phyloP scores from a whole-genome alignment of 192 early-diverging fungal genomes.

The Coemansia sp. region DNA sequence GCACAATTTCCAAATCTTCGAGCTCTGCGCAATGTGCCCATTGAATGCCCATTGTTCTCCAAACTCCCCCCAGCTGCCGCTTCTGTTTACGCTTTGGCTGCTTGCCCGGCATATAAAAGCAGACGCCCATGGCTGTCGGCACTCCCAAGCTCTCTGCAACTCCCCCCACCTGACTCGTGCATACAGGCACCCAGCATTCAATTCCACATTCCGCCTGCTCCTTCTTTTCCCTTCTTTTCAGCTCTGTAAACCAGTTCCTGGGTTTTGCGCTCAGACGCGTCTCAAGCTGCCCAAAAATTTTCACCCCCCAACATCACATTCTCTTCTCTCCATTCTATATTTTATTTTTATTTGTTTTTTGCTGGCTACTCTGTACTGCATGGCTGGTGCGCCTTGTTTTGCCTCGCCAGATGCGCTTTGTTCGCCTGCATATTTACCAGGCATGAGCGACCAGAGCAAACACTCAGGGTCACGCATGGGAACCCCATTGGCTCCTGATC shows the following conservation, averaged over 20 bases:
- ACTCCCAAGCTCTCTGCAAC: no score
- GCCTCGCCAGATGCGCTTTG: slow-evolving; percentile 18
- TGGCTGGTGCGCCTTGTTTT: slow-evolving; percentile 12
- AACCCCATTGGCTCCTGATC: slow-evolving; percentile 15
- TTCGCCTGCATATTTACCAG: slow-evolving; percentile 1
- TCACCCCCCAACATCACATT: not conserved
- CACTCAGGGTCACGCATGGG: slow-evolving; percentile 2
- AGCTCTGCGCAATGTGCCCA: not conserved
- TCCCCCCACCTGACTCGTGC: no score
- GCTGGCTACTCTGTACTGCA: not conserved
- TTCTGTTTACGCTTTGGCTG: not conserved
- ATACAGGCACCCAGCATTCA: no score
- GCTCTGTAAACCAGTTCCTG: no score
- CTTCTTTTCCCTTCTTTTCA: no score
- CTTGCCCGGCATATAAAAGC: slow-evolving; percentile 1
- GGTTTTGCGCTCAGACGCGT: not conserved
- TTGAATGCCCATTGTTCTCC: not conserved
- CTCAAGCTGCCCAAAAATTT: not conserved
- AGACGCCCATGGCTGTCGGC: no score
- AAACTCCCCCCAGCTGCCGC: not conserved
- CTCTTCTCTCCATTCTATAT: slow-evolving; percentile 4
- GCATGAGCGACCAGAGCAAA: slow-evolving; percentile 26
- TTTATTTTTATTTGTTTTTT: not conserved
- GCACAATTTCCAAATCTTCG: not conserved
- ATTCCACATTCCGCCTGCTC: no score